Base-by-base conservation (phyloP, 768 basidiomycete genomes). In the Suillus subaureus region DNA sequence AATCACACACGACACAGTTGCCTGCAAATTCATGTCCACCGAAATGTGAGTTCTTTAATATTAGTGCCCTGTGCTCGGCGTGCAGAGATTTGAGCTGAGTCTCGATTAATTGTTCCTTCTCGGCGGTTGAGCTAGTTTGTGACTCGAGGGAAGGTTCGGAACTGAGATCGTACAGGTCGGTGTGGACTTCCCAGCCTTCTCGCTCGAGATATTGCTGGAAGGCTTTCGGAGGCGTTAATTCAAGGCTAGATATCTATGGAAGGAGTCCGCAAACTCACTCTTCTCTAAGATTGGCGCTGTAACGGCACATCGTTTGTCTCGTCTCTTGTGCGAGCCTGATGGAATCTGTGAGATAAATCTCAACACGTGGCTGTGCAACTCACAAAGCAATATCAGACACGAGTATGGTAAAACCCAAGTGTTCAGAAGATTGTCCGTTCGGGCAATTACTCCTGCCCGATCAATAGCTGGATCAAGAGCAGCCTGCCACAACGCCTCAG, bases 11-110 rank as follows among this genome's bases (percentile, higher is more conserved):
- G 66, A 94, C 88, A 70, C 92, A 89, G 71, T 96, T 96, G 47
- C 96, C 96, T 43, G 94, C 91, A 73, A 90, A 98, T 71, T 90
- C 90, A 81, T 98, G 97, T 3, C 96, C 96, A 26, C 97, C 96
- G 51, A 96, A 83, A 80, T 99, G 97, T 33, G 94, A 96, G 62
- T 89, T 91, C 72, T 85, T 88, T 71, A 98, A 79, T 65, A 99
- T 90, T 54, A 97, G 89, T 4, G 89, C 95, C 57, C 87, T 87
- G 65, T 88, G 89, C 28, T 85, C 81, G 42, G 77, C 76, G 21
- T 80, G 79, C n/a, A 86, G 85, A 43, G 81, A 69, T 78, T 82
- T 73, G 67, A 85, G 74, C 55, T 79, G 77, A 26, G 72, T 68
- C n/a, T 79, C 75, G 63, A 91, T 80, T 60, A 60, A 42, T 42